Evolutionary conservation across 345 rosid species (phyloP).

Genomic region (Clausena lansium): DNA sequence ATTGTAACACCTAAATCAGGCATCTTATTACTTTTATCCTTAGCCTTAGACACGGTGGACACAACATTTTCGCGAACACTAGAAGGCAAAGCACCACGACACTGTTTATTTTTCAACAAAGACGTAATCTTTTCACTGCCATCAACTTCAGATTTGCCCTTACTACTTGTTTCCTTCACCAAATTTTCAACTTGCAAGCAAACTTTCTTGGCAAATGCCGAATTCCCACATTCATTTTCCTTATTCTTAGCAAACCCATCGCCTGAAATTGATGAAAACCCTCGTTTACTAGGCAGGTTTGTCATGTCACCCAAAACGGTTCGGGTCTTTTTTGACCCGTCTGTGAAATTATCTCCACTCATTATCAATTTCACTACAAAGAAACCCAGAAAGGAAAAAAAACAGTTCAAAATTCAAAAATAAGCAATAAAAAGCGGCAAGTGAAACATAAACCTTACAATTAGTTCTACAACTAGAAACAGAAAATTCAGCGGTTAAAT

Average conservation of each 20-base stretch:
- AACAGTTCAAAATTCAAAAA: background rate
- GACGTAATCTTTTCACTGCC: conserved; percentile 11
- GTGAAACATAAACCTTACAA: background rate
- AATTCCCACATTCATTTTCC: conserved; percentile 24
- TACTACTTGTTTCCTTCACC: conserved; percentile 34
- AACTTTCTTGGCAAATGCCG: conserved; percentile 33
- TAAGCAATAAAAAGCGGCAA: background rate
- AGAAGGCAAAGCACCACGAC: conserved; percentile 13
- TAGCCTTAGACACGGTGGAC: conserved; percentile 24
- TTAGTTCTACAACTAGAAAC: background rate
- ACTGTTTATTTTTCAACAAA: conserved; percentile 18
- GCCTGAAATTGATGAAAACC: conserved; percentile 35
- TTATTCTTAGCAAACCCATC: conserved; percentile 24
- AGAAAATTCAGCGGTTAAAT: background rate
- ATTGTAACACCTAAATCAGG: conserved; percentile 19
- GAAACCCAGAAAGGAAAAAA: background rate
- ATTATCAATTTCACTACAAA: conserved; percentile 25
- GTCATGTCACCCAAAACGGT: conserved; percentile 50
- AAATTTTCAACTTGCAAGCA: conserved; percentile 47
- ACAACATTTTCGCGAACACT: conserved; percentile 9
- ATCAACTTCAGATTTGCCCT: conserved; percentile 17
- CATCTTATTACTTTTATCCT: conserved; percentile 30
- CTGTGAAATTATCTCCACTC: conserved; percentile 48
- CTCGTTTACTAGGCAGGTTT: conserved; percentile 49
- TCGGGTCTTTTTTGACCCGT: conserved; percentile 25